Evolutionary conservation across 345 rosid genomes (phyloP).

Genomic region (Linum usitatissimum): DNA sequence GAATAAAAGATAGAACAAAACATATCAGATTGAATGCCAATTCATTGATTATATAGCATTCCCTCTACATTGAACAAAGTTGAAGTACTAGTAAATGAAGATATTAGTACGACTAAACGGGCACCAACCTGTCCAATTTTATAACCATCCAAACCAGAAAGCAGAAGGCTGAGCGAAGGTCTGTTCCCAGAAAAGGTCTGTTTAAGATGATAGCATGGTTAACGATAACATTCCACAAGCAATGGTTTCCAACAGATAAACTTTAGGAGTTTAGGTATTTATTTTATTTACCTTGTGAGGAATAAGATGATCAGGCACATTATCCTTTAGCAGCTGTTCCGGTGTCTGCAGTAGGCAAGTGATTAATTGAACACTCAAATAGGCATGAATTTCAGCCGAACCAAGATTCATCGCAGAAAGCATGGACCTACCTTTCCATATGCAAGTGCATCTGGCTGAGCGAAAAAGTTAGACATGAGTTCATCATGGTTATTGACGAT

Average conservation of each 20-base stretch:
- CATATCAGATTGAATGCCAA: too few species aligned
- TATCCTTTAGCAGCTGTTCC: constrained; percentile 74
- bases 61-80: not conserved
- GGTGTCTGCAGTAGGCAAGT: constrained; percentile 43
- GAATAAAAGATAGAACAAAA: too few species aligned
- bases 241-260: constrained; percentile 4
- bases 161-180: constrained; percentile 89
- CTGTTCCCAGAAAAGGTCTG: constrained; percentile 87
- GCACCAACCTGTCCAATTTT: constrained; percentile 67
- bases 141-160: constrained; percentile 67
- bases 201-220: constrained; percentile 12
- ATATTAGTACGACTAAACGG: constrained; percentile 4
- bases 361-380: constrained; percentile 11
- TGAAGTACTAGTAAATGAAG: not conserved
- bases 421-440: constrained; percentile 67
- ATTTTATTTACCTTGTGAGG: constrained; percentile 70
- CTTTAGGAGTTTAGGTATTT: not conserved
- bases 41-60: too few species aligned
- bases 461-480: constrained; percentile 98
- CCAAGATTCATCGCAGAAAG: not conserved
- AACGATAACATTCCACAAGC: not conserved
- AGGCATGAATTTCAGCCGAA: not conserved
- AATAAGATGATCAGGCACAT: constrained; percentile 57
- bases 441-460: constrained; percentile 99
- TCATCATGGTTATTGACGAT: constrained; percentile 92